A percentile compares a stretch with the other conserved stretches of the same genome.
Evolutionary conservation across 179 eudicot species (phyloP).

Genomic region (Corrigiola litoralis): DNA sequence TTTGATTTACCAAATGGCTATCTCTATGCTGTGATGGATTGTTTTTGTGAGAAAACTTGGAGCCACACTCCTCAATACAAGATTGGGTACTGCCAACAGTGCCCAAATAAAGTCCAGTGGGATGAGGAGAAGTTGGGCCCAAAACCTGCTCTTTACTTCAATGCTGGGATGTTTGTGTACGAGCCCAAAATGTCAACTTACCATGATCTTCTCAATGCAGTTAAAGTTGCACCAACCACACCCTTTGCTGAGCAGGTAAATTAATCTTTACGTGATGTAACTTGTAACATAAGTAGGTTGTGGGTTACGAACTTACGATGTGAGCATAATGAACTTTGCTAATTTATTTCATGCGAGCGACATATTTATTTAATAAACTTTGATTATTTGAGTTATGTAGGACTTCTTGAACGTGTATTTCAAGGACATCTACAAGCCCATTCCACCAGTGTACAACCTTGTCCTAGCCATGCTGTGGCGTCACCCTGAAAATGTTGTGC

Average conservation of each 20-base stretch:
- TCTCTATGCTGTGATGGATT: slow-evolving; percentile 45
- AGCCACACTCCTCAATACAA: slow-evolving; percentile 32
- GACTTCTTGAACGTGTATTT: slow-evolving; percentile 38
- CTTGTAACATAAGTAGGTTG: too few species aligned
- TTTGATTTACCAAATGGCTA: slow-evolving; percentile 42
- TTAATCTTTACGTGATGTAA: too few species aligned
- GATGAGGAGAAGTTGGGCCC: slow-evolving; percentile 29
- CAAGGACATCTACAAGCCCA: slow-evolving; percentile 23
- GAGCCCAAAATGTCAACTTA: slow-evolving; percentile 37
- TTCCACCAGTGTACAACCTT: slow-evolving; percentile 34
- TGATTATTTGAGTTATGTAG: too few species aligned
- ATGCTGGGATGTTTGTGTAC: slow-evolving; percentile 49
- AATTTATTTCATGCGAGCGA: too few species aligned
- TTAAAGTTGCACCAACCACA: slow-evolving; percentile 36
- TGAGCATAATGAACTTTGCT: too few species aligned
- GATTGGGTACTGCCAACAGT: slow-evolving; percentile 42
- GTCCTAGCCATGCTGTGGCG: slow-evolving; percentile 37
- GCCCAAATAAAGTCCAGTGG: slow-evolving; percentile 34
- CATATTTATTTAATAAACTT: too few species aligned
- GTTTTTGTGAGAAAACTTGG: slow-evolving; percentile 51
- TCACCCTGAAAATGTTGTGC: slow-evolving; percentile 30
- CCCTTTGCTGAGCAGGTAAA: slow-evolving; percentile 34
- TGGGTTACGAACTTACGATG: too few species aligned
- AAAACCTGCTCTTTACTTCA: slow-evolving; percentile 38
- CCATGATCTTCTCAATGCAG: slow-evolving; percentile 28